Base-by-base conservation (phyloP, 805 yeast genomes). In the Candida coquimbonensis region DNA sequence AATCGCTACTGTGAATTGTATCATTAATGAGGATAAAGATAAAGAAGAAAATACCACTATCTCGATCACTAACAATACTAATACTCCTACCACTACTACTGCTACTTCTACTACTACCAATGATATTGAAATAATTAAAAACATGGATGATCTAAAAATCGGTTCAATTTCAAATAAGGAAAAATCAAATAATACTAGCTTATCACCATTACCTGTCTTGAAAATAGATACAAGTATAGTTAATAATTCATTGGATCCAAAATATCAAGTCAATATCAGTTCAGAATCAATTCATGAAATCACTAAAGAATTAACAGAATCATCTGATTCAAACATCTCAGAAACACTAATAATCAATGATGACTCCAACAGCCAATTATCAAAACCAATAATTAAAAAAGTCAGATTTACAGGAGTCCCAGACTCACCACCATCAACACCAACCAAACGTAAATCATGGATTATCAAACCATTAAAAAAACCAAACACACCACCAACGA, bases 371-470 rank as follows among this genome's bases (percentile, higher is more conserved):
- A 40, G 3, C 19, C 19, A 39, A 44, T 6, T 16, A 33, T 38
- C 43, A n/a, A 39, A 21, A 27, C 34, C 36, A 14, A 49, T 46
- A 2, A 36, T 56, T 16, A 59, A 59, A 43, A 55, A 53, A 34
- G 63, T 59, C 5, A 44, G 63, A 7, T 59, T 59, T 42, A 56
- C 48, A 16, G 62, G 63, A 14, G 57, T 59, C 9, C 62, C 62
- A 5, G 43, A 41, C 11, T 38, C 41, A 13, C 41, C 45, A 43
- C 35, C 36, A 34, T 17, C 37, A 11, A 55, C 52, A 34, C 56
- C 59, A 5, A 56, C 17, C 9, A 33, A 54, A 42, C 35, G 33
- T 21, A 42, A 36, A 29, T 21, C 36, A 17, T 46, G 39, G 42
- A 29, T 29, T 11, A 29, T 29, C 4, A 41, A 36, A 27, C 43